A percentile compares a stretch with the other conserved stretches of the same genome.
phyloP scores from a whole-genome alignment of 2,329 filamentous ascomycete genomes.

The Cytospora piceicola region DNA sequence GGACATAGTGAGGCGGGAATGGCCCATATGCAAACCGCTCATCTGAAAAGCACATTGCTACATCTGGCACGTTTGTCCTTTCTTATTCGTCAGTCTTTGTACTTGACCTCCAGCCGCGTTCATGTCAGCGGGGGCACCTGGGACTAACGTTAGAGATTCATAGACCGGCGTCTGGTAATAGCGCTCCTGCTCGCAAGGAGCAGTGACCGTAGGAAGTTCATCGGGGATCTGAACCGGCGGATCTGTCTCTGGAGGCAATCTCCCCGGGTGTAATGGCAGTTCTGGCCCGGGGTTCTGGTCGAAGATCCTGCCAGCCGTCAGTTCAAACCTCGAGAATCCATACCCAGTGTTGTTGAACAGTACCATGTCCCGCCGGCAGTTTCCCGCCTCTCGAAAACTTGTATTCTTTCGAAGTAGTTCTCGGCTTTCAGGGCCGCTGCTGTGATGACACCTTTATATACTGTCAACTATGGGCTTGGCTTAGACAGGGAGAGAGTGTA shows the following conservation, averaged over 20 bases:
- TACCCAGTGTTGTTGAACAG: background rate
- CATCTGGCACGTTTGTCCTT: slow-evolving; percentile 60
- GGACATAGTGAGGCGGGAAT: slow-evolving; percentile 58
- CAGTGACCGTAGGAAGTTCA: slow-evolving; percentile 44
- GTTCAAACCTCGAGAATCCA: background rate
- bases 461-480: background rate
- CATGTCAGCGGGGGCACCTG: background rate
- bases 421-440: slow-evolving; percentile 52
- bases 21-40: slow-evolving; percentile 57
- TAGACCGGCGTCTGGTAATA: slow-evolving; percentile 56
- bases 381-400: slow-evolving; percentile 49
- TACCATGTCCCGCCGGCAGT: slow-evolving; percentile 52
- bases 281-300: slow-evolving; percentile 47
- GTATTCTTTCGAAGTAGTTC: slow-evolving; percentile 47
- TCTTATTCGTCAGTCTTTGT: background rate
- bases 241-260: slow-evolving; percentile 50
- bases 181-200: slow-evolving; percentile 49
- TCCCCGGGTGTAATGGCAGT: slow-evolving; percentile 46
- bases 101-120: rapidly evolving
- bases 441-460: slow-evolving; percentile 47
- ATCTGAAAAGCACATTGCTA: slow-evolving; percentile 62
- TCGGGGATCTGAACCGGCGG: slow-evolving; percentile 49
- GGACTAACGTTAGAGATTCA: slow-evolving; percentile 51
- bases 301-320: slow-evolving; percentile 50
- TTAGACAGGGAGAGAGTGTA: background rate